A percentile compares a stretch with the other conserved stretches of the same genome.
Evolutionary conservation across 1,284 basidiomycete species (phyloP).

Genomic region (Rhodotorula mucilaginosa): DNA sequence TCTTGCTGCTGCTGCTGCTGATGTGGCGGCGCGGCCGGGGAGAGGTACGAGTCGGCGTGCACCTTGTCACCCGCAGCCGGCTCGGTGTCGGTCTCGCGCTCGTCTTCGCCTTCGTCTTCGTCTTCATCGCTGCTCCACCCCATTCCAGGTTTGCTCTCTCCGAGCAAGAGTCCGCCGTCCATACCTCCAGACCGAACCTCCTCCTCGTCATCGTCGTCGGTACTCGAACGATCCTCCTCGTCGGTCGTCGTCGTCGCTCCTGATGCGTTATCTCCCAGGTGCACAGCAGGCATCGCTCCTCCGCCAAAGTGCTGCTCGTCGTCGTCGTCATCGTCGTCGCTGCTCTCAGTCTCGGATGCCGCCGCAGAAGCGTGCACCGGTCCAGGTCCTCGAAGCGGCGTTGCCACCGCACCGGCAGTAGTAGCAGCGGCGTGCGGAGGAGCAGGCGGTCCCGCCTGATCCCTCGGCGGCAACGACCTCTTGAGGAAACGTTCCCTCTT

Average conservation of each 20-base stretch:
- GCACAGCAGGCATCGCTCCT: too few relatives aligned
- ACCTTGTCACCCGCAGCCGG: background rate
- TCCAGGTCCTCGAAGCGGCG: too few relatives aligned
- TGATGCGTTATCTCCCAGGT: too few relatives aligned
- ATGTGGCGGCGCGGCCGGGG: background rate
- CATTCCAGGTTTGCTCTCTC: background rate
- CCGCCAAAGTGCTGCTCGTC: background rate
- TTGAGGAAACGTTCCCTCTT: conserved; percentile 13
- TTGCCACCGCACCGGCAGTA: too few relatives aligned
- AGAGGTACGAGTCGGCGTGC: background rate
- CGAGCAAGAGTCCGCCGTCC: background rate
- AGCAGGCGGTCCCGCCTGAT: background rate
- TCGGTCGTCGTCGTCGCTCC: conserved; percentile 4
- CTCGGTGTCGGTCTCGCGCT: background rate
- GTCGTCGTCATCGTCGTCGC: background rate
- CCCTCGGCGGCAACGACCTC: background rate
- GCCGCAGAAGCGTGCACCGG: too few relatives aligned
- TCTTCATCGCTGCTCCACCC: conserved; percentile 16
- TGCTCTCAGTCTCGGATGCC: background rate
- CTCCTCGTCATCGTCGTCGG: background rate
- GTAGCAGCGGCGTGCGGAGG: too few relatives aligned
- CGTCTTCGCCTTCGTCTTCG: background rate
- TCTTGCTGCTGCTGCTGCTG: background rate
- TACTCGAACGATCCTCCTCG: conserved; percentile 2
- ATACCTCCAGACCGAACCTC: background rate